Evolutionary conservation across 108 stramenopile species (phyloP).

Genomic region (Skeletonema marinoi): DNA sequence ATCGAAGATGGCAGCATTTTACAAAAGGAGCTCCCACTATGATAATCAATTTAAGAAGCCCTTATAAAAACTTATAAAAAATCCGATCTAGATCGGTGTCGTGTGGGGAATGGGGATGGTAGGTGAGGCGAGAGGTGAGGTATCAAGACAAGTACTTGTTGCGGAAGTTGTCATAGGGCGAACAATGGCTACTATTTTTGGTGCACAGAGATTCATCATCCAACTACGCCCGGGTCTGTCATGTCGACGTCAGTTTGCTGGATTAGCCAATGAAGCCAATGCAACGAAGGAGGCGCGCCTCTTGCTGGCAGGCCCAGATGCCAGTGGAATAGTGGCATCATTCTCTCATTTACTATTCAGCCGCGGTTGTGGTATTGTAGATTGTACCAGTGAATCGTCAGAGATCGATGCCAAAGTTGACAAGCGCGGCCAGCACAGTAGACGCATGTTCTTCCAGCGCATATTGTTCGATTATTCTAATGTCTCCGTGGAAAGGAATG

Average conservation of each 20-base stretch:
- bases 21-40: not conserved
- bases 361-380: conserved; percentile 70
- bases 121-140: too few species aligned
- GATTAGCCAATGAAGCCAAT: not conserved
- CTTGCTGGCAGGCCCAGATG: conserved; percentile 62
- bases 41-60: not conserved
- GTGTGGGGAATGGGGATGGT: too few species aligned
- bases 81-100: too few species aligned
- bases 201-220: not conserved
- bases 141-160: too few species aligned
- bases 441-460: conserved; percentile 77
- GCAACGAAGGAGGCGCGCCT: conserved; percentile 29
- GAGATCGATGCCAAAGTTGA: conserved; percentile 14
- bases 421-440: conserved; percentile 39
- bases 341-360: conserved; percentile 69
- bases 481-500: conserved; percentile 6
- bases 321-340: conserved; percentile 73
- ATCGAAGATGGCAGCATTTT: not conserved
- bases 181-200: not conserved
- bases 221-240: not conserved
- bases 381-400: conserved; percentile 47
- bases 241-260: not conserved
- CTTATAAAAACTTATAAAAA: too few species aligned
- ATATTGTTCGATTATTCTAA: conserved; percentile 57
- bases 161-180: too few species aligned